Evolutionary conservation across 768 basidiomycete species (phyloP).

Genomic region (Macrocybe gigantea): DNA sequence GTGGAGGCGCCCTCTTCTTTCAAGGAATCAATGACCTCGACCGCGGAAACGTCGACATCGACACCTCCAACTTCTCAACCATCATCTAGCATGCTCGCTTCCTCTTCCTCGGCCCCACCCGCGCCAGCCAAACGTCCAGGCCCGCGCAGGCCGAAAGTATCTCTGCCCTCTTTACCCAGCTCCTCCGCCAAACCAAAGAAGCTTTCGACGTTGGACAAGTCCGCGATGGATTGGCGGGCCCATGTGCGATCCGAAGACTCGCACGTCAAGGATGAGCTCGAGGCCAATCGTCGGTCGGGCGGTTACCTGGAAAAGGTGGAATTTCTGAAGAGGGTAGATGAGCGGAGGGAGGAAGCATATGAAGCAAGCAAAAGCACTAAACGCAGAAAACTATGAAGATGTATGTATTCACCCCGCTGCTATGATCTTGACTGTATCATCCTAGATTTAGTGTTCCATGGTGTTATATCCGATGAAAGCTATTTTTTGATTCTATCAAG

Average conservation of each 20-base stretch:
- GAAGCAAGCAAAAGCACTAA: constrained; percentile 54
- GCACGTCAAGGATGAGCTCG: constrained; percentile 63
- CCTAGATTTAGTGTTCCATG: not conserved
- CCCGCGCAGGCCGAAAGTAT: constrained; percentile 60
- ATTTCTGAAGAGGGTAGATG: constrained; percentile 72
- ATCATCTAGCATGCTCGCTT: no score
- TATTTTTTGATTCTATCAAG: no score
- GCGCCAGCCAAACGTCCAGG: constrained; percentile 38
- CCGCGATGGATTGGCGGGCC: constrained; percentile 78
- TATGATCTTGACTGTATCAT: constrained; percentile 4
- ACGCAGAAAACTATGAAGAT: constrained; percentile 32
- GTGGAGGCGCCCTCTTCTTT: constrained; percentile 3
- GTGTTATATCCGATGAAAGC: not conserved
- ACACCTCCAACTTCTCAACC: constrained; percentile 6
- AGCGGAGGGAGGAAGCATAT: constrained; percentile 58
- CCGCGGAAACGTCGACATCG: not conserved
- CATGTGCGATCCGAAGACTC: constrained; percentile 43
- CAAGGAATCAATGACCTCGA: no score
- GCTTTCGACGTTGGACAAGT: constrained; percentile 80
- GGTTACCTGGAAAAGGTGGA: constrained; percentile 85
- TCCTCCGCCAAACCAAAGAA: constrained; percentile 58
- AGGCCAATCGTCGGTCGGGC: constrained; percentile 65
- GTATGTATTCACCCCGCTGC: not conserved
- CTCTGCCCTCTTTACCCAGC: constrained; percentile 49
- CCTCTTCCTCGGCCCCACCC: constrained; percentile 5